Conservation (phyloP, 1,284 basidiomycete genomes). For the Flammula alnicola region DNA sequence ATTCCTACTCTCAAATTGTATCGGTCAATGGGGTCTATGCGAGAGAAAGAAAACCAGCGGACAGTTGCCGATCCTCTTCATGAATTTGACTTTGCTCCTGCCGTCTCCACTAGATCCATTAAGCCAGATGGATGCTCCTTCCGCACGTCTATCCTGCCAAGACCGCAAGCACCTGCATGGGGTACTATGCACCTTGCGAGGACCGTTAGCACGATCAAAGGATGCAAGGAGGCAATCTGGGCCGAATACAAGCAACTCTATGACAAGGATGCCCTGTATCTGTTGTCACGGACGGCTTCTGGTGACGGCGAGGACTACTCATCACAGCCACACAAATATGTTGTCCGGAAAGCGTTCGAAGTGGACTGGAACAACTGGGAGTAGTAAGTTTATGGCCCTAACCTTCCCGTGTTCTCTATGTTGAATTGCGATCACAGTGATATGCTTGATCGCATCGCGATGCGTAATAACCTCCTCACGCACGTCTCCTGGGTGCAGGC, state of each 20-base stretch:
- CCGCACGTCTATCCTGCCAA: constrained; percentile 9
- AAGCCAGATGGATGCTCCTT: constrained; percentile 21
- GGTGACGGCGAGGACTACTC: constrained; percentile 30
- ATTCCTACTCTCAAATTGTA: constrained; percentile 30
- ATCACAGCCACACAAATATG: constrained; percentile 32
- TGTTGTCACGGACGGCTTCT: constrained; percentile 20
- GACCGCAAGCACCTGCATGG: constrained; percentile 30
- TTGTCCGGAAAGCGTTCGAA: constrained; percentile 65
- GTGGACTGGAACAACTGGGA: constrained; percentile 71
- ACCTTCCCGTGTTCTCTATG: neutral
- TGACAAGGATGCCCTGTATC: constrained; percentile 35
- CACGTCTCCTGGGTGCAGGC: constrained; percentile 51
- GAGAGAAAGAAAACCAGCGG: constrained; percentile 1
- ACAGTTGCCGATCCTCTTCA: too few species aligned
- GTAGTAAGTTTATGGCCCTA: constrained; percentile 47
- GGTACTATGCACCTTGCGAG: constrained; percentile 67
- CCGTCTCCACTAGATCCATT: constrained; percentile 13
- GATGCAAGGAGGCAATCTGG: constrained; percentile 75
- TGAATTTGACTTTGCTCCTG: constrained; percentile 15
- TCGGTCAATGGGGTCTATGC: constrained; percentile 18
- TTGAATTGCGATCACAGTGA: constrained; percentile 49
- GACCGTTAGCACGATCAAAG: constrained; percentile 54
- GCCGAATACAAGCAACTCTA: constrained; percentile 59
- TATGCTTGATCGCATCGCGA: constrained; percentile 72
- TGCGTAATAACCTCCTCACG: constrained; percentile 52